Evolutionary conservation across 805 yeast species (phyloP), one percentile per base, ranked within the genome.

Genomic region (Maudiozyma serrabonitensis): DNA sequence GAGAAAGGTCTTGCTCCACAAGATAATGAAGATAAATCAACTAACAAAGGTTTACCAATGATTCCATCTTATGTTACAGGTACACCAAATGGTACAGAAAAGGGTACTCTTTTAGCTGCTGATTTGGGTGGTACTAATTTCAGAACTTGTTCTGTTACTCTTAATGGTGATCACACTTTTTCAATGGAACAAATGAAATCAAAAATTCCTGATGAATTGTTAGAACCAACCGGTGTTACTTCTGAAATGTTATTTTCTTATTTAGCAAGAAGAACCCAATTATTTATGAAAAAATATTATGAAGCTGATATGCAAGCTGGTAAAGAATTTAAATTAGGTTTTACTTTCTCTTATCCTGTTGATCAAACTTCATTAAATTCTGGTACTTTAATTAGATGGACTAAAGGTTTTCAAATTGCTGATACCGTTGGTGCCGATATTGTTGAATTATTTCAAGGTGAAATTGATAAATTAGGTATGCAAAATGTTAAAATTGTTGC

Each of bases 81-180:
- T 7, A 76, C 87, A 47, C 98, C 99, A n/a, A 78, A 75, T 41
- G 99, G 99, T 40, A 74, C 77, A 43, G 99, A 91, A 66, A 74
- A 73, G 49, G 98, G 98, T 43, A 72, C 86, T 43, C 79, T 76
- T 52, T 71, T 91, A 52, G 97, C 98, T 48, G 95, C 93, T 5
- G 98, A 93, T 63, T 74, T 91, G 47, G 98, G 98, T 52, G 98
- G 98, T 47, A 91, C 98, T 51, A 91, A 93, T 66, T 88, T 93
- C 70, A 76, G 98, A 61, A 96, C 91, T 18, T 89, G 97, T 62
- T 88, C 96, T 2, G 90, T 91, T 31, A 67, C 74, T 35, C 74
- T 91, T 57, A 71, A 75, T 45, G 95, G 95, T 47, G 81, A 82
- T 58, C 87, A 86, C 57, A 81, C 90, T 18, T 89, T 83, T 66